These are phyloP conservation scores for Petasospora fabianii DNA, from an alignment of 1,139 yeast species.

Conservation along the genomic window DNA sequence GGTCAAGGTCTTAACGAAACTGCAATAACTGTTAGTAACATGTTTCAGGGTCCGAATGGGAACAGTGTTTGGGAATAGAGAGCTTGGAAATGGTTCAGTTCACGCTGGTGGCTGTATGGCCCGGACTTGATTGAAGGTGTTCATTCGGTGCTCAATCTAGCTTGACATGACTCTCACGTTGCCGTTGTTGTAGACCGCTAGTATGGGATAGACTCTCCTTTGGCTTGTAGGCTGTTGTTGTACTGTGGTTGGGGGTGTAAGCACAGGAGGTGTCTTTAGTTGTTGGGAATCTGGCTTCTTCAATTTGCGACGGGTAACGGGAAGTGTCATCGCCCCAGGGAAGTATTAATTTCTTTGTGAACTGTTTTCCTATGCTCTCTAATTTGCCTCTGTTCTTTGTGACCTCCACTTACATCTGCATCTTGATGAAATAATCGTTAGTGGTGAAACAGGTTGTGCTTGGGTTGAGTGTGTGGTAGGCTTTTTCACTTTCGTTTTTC, in stretches of 20 bases:
- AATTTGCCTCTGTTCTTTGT: constrained; percentile 1
- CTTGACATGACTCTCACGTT: too few relatives aligned
- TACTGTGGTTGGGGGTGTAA: too few relatives aligned
- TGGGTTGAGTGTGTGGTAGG: constrained; percentile 6
- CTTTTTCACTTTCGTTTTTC: constrained; percentile 21
- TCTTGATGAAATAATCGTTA: constrained; percentile 22
- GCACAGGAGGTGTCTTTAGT: too few relatives aligned
- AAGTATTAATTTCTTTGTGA: background rate
- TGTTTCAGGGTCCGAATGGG: background rate
- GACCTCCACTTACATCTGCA: constrained; percentile 29
- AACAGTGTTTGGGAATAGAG: background rate
- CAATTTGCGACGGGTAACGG: too few relatives aligned
- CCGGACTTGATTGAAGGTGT: too few relatives aligned
- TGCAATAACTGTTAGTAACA: constrained; percentile 31
- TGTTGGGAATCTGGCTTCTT: too few relatives aligned
- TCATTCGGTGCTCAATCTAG: too few relatives aligned
- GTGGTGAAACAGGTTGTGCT: constrained; percentile 4
- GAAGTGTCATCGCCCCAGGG: background rate
- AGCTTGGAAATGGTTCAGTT: background rate
- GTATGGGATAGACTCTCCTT: too few relatives aligned
- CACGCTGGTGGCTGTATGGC: too few relatives aligned
- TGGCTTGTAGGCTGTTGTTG: too few relatives aligned
- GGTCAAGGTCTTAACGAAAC: constrained; percentile 83
- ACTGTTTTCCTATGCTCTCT: background rate
- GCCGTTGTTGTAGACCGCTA: too few relatives aligned